Conservation (phyloP, 1,139 yeast genomes). For the Ogataea hybrid region DNA sequence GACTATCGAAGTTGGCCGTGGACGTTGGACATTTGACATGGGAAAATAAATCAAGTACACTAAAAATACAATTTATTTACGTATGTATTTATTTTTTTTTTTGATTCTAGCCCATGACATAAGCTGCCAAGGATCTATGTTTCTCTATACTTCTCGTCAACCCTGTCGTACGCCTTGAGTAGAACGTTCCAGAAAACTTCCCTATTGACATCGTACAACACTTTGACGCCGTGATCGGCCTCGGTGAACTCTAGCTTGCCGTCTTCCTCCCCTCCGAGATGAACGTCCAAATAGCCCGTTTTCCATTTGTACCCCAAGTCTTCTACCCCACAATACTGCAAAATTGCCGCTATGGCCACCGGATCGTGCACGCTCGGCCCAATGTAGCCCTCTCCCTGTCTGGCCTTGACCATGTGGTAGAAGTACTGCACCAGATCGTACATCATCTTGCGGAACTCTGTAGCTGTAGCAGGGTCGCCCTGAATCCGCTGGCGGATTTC, state of each 20-base stretch:
- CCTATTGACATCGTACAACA: constrained; percentile 45
- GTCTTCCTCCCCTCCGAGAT: constrained; percentile 14
- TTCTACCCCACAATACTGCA: constrained; percentile 41
- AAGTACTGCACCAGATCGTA: constrained; percentile 58
- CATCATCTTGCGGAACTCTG: constrained; percentile 44
- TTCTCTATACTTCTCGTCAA: constrained; percentile 1
- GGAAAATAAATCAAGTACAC: not conserved
- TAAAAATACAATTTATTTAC: not conserved
- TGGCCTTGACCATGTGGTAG: constrained; percentile 42
- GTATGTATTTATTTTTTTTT: not conserved
- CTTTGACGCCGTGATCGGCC: constrained; percentile 9
- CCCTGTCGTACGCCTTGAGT: constrained; percentile 38
- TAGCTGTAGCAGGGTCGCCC: constrained; percentile 32
- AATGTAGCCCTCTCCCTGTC: constrained; percentile 40
- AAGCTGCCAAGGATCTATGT: no score
- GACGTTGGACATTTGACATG: constrained; percentile 6
- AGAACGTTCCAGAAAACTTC: constrained; percentile 53
- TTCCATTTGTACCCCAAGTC: constrained; percentile 27
- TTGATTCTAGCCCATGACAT: constrained; percentile 1
- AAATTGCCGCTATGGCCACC: constrained; percentile 58
- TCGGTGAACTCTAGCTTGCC: constrained; percentile 11
- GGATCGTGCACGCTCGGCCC: constrained; percentile 91
- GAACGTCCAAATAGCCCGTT: constrained; percentile 9
- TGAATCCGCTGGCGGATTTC: constrained; percentile 40
- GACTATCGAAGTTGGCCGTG: constrained; percentile 17